A percentile compares a stretch with the other conserved stretches of the same genome.
phyloP scores from a whole-genome alignment of 208 protist genomes.

The Crithidia expoeki region DNA sequence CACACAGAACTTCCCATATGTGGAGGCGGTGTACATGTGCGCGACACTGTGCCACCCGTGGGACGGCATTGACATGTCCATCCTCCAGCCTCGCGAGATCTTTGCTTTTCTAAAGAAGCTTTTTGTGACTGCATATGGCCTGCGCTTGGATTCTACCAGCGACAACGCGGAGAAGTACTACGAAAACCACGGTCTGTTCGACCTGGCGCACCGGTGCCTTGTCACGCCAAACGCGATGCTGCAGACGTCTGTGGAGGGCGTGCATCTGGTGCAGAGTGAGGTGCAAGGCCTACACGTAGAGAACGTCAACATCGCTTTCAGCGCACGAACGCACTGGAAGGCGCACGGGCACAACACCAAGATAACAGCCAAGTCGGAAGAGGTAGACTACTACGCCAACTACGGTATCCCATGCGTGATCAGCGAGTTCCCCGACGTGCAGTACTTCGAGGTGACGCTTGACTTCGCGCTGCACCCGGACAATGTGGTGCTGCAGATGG shows the following conservation, averaged over 20 bases:
- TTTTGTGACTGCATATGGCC: slow-evolving; percentile 35
- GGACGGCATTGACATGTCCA: slow-evolving; percentile 85
- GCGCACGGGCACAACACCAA: slow-evolving; percentile 40
- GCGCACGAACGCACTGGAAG: slow-evolving; percentile 83
- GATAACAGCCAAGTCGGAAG: slow-evolving; percentile 31
- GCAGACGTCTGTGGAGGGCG: slow-evolving; percentile 64
- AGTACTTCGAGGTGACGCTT: slow-evolving; percentile 86
- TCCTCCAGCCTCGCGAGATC: slow-evolving; percentile 73
- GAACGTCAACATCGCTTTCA: slow-evolving; percentile 66
- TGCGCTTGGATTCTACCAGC: slow-evolving; percentile 21
- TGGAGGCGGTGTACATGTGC: slow-evolving; percentile 61
- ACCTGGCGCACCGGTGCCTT: slow-evolving; percentile 65
- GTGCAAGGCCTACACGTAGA: slow-evolving; percentile 84
- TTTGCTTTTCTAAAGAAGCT: slow-evolving; percentile 72
- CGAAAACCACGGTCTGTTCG: slow-evolving; percentile 66
- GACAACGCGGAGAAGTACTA: slow-evolving; percentile 37
- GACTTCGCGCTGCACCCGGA: slow-evolving; percentile 62
- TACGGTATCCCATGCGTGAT: slow-evolving; percentile 73
- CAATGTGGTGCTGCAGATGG: slow-evolving; percentile 54
- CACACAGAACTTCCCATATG: slow-evolving; percentile 36
- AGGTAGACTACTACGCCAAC: slow-evolving; percentile 70
- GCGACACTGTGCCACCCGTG: slow-evolving; percentile 86
- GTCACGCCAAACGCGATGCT: slow-evolving; percentile 83
- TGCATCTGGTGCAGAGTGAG: slow-evolving; percentile 80
- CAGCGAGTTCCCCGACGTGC: slow-evolving; percentile 75